phyloP scores from a whole-genome alignment of 768 basidiomycete genomes.

The Tulasnella sp. region DNA sequence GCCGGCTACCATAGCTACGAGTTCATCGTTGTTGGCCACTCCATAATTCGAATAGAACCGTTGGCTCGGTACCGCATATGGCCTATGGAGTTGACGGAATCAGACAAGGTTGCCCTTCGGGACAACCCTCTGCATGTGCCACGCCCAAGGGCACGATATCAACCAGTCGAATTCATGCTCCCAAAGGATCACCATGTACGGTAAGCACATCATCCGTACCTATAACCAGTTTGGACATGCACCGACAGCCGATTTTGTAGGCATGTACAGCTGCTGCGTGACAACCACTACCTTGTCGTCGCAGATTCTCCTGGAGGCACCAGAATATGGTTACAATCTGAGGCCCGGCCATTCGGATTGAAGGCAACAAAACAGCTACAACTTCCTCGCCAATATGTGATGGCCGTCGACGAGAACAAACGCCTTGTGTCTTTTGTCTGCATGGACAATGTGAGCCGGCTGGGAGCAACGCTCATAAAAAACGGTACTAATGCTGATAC shows the following conservation, averaged over 20 bases:
- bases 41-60: conserved; percentile 11
- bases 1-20: too few relatives aligned
- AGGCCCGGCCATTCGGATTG: conserved; percentile 22
- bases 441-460: background rate
- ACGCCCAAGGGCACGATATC: conserved; percentile 21
- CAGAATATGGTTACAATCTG: too few relatives aligned
- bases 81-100: conserved; percentile 27
- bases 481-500: background rate
- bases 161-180: conserved; percentile 21
- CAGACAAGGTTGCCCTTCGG: conserved; percentile 31
- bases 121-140: conserved; percentile 29
- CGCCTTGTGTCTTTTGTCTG: conserved; percentile 32
- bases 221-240: too few relatives aligned
- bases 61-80: conserved; percentile 28
- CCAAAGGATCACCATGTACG: conserved; percentile 25
- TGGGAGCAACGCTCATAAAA: background rate
- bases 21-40: background rate
- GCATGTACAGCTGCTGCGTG: conserved; percentile 33
- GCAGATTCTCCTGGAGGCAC: conserved; percentile 29
- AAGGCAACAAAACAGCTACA: conserved; percentile 30
- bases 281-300: conserved; percentile 36
- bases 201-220: conserved; percentile 24
- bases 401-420: conserved; percentile 45
- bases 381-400: conserved; percentile 33
- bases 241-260: too few relatives aligned